Percentiles rank a stretch among this genome's conserved stretches.
Evolutionary conservation across 2,329 filamentous ascomycete species (phyloP).

Genomic region (Lecanosticta acicola): DNA sequence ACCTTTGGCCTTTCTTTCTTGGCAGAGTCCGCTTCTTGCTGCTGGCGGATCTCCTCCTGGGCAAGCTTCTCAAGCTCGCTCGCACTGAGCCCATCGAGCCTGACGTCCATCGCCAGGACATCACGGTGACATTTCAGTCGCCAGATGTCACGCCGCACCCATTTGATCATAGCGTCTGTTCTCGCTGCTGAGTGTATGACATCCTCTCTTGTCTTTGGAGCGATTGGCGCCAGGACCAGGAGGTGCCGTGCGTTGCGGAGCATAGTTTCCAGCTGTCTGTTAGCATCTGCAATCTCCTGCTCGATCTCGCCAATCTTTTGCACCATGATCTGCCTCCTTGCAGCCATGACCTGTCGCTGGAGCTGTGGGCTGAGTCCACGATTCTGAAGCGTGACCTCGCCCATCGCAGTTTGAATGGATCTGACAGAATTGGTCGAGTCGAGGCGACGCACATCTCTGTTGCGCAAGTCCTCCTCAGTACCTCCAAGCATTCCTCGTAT

Average conservation of each 20-base stretch:
- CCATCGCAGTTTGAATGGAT: slow-evolving; percentile 64
- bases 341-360: slow-evolving; percentile 77
- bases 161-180: slow-evolving; percentile 83
- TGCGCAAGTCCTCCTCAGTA: slow-evolving; percentile 63
- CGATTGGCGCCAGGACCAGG: slow-evolving; percentile 80
- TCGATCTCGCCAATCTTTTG: slow-evolving; percentile 79
- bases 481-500: slow-evolving; percentile 83
- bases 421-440: slow-evolving; percentile 46
- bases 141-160: slow-evolving; percentile 93
- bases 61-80: slow-evolving; percentile 20
- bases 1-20: slow-evolving; percentile 24
- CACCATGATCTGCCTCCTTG: slow-evolving; percentile 74
- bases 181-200: slow-evolving; percentile 78
- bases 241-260: slow-evolving; percentile 86
- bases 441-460: slow-evolving; percentile 65
- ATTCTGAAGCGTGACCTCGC: slow-evolving; percentile 63
- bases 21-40: slow-evolving; percentile 16
- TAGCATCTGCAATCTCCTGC: slow-evolving; percentile 64
- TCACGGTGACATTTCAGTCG: slow-evolving; percentile 84
- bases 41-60: slow-evolving; percentile 5
- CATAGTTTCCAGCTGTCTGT: slow-evolving; percentile 75
- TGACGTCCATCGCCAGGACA: slow-evolving; percentile 76
- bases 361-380: slow-evolving; percentile 54
- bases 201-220: slow-evolving; percentile 81
- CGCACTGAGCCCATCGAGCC: slow-evolving; percentile 58